A percentile compares a stretch with the other conserved stretches of the same genome.
These are phyloP conservation scores for Sedum album DNA, from an alignment of 164 flowering plant species.

Conservation along the genomic window DNA sequence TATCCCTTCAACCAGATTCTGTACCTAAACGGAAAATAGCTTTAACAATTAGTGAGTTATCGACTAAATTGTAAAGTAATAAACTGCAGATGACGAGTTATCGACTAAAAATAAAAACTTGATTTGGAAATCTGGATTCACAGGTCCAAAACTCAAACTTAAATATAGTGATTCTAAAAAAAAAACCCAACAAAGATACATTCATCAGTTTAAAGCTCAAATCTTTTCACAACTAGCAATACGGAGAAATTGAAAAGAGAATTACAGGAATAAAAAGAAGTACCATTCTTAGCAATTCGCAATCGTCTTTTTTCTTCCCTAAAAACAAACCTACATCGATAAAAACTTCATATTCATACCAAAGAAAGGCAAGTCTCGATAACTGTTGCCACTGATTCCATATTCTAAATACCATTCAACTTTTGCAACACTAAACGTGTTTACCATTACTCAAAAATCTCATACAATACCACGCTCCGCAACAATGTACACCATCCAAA, in stretches of 20 bases:
- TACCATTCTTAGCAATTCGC: neutral
- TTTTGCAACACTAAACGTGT: neutral
- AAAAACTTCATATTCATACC: neutral
- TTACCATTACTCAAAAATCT: neutral
- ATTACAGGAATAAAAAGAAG: neutral
- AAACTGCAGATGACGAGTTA: neutral
- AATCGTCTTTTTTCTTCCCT: no score
- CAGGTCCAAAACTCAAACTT: neutral
- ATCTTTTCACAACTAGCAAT: neutral
- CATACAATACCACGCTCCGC: neutral
- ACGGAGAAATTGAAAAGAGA: neutral
- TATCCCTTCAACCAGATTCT: constrained; percentile 19
- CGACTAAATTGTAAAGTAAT: neutral
- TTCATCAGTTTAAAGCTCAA: neutral
- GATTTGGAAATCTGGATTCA: neutral
- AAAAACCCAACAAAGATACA: neutral
- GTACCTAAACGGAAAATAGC: neutral
- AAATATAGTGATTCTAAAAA: neutral
- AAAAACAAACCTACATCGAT: neutral
- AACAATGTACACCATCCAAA: neutral
- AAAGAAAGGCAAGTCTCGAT: neutral
- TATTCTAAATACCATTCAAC: neutral
- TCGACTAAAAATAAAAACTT: neutral
- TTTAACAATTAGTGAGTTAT: constrained; percentile 6
- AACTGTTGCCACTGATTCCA: neutral